Conservation (phyloP, 2,329 filamentous ascomycete genomes). For the Fusarium luffae region DNA sequence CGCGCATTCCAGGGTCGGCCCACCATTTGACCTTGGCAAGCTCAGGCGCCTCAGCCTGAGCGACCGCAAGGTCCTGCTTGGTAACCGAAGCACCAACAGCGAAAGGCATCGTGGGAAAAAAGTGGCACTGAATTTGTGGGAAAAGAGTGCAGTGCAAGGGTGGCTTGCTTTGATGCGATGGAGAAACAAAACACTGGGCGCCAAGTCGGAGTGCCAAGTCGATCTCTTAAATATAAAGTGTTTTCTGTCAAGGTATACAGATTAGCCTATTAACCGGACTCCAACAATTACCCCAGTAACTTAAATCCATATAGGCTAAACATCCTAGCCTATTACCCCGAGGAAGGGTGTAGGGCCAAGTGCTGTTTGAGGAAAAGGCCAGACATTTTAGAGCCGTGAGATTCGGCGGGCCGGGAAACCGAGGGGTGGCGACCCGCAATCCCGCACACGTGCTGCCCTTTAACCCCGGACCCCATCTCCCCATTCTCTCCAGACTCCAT, state of each 20-base stretch:
- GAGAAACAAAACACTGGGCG: neutral
- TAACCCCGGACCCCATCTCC: neutral
- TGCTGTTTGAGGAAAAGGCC: neutral
- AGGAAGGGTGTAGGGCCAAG: neutral
- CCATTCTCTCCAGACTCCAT: too few species aligned
- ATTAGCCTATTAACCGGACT: neutral
- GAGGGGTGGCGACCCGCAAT: neutral
- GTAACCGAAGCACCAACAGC: slow-evolving; percentile 17
- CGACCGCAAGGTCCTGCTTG: slow-evolving; percentile 48
- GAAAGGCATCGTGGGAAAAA: slow-evolving; percentile 20
- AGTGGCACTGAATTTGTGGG: neutral
- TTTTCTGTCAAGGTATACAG: too few species aligned
- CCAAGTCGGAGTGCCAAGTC: neutral
- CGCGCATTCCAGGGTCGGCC: slow-evolving; percentile 65
- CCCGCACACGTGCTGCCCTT: neutral
- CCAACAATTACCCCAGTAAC: neutral
- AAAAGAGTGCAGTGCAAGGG: neutral
- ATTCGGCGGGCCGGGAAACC: neutral
- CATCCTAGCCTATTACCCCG: neutral
- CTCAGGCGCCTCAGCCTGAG: slow-evolving; percentile 58
- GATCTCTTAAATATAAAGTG: neutral
- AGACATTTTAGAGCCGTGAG: neutral
- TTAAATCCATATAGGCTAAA: neutral
- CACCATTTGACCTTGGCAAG: slow-evolving; percentile 68
- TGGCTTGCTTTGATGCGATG: neutral